Base-by-base conservation (phyloP, 768 basidiomycete species). In the Dacryopinax spathularia region DNA sequence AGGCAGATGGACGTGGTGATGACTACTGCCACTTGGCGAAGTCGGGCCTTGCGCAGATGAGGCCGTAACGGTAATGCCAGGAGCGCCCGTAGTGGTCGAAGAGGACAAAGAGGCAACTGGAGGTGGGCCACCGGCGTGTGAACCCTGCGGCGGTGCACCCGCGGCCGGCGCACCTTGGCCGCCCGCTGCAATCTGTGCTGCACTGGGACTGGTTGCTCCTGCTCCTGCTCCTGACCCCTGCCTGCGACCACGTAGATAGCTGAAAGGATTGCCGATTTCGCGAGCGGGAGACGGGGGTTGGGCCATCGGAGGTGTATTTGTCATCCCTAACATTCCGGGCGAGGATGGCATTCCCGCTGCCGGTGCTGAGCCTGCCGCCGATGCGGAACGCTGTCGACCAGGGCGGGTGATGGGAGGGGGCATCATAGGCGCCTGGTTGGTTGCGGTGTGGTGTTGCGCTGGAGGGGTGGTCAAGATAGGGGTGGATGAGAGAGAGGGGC, bases 401-500 rank as follows among this genome's bases (percentile, higher is more conserved):
- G 48, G 22, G 48, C 48, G 48, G 48, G 48, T 27, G 48, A 41
- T 15, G 18, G 39, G 39, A 6, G 39, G 39, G 39, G 48, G 29
- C 48, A 56, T 56, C 48, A 56, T 56, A n/a, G n/a, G n/a, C n/a
- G n/a, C n/a, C n/a, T n/a, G 10, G 36, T 37, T 37, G 12, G 12
- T 10, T 37, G 10, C n/a, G 36, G 16, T 20, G 64, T 41, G 35
- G 80, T 73, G 74, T 69, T 33, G 79, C 69, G 29, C 66, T 33
- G 67, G 72, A 67, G 68, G 72, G 34, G 66, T 68, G 68, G 64
- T 72, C 61, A 69, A 62, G 74, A 73, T 70, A 73, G 60, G 75
- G 70, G 65, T 75, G 77, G 35, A 77, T 73, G 66, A 67, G 70
- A 67, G 74, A 72, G 41, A 72, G 67, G 41, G 41, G 74, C 69